These are phyloP conservation scores for Torulaspora franciscae DNA, from an alignment of 805 yeast genomes.

Conservation along the genomic window DNA sequence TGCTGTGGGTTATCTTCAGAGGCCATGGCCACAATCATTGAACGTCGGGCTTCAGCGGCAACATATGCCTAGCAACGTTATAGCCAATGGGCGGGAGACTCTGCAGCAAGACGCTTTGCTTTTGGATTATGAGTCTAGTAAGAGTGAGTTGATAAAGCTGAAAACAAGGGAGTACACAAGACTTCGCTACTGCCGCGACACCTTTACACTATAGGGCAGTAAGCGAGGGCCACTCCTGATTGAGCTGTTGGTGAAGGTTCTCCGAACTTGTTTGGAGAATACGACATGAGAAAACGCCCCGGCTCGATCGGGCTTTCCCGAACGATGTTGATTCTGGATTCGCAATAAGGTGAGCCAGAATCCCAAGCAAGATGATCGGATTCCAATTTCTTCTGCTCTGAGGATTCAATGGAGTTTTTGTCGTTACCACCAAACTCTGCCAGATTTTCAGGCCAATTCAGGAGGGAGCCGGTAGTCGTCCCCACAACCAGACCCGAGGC, in stretches of 20 bases:
- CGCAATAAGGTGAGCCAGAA: not conserved
- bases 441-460: slow-evolving; percentile 25
- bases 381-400: not conserved
- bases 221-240: slow-evolving; percentile 10
- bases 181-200: slow-evolving; percentile 26
- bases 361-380: not conserved
- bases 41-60: slow-evolving; percentile 6
- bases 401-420: not conserved
- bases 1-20: slow-evolving; percentile 2
- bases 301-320: slow-evolving; percentile 20
- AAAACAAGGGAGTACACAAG: slow-evolving; percentile 27
- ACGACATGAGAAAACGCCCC: slow-evolving; percentile 17
- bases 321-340: slow-evolving; percentile 18
- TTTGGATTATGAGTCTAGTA: slow-evolving; percentile 18
- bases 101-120: slow-evolving; percentile 17
- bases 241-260: not conserved
- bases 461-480: slow-evolving; percentile 17
- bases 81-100: slow-evolving; percentile 6
- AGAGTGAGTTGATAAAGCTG: slow-evolving; percentile 15
- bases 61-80: not conserved
- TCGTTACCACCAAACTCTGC: slow-evolving; percentile 31
- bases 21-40: slow-evolving; percentile 8
- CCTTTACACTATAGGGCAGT: slow-evolving; percentile 24
- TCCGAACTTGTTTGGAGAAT: slow-evolving; percentile 24
- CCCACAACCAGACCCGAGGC: slow-evolving; percentile 27